These are phyloP conservation scores for Starmerella tilneyi DNA, from an alignment of 805 yeast genomes.

Conservation along the genomic window DNA sequence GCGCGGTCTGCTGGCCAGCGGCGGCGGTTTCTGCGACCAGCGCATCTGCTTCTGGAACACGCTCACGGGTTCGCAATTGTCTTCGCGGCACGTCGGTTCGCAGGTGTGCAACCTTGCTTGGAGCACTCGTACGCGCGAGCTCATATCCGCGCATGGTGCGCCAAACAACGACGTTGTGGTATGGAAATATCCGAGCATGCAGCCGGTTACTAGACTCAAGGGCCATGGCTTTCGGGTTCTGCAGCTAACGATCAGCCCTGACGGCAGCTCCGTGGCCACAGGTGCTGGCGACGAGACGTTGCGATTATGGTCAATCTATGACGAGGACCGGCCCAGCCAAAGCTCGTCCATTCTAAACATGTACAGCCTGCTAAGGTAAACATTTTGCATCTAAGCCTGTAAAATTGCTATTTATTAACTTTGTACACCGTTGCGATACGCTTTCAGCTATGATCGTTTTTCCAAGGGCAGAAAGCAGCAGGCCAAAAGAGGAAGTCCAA, in stretches of 20 bases:
- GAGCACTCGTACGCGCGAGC: constrained; percentile 85
- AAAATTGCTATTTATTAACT: neutral
- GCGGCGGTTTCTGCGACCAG: constrained; percentile 95
- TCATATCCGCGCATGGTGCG: constrained; percentile 92
- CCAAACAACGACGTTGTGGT: constrained; percentile 80
- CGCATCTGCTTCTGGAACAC: constrained; percentile 89
- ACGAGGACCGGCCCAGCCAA: constrained; percentile 41
- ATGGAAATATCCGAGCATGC: constrained; percentile 90
- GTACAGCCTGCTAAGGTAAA: constrained; percentile 17
- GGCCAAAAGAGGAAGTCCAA: neutral
- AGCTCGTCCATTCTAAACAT: constrained; percentile 8
- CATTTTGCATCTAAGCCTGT: neutral
- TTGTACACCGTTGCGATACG: too few relatives aligned
- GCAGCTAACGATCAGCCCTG: constrained; percentile 83
- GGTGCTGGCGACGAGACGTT: constrained; percentile 98
- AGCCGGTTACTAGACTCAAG: constrained; percentile 82
- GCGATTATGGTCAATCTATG: constrained; percentile 91
- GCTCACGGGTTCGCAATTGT: constrained; percentile 56
- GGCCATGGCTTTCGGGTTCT: constrained; percentile 92
- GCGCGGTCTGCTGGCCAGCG: constrained; percentile 83
- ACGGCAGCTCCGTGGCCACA: constrained; percentile 92
- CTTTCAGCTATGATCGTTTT: too few relatives aligned
- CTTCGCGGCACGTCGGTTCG: constrained; percentile 88
- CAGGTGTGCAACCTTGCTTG: constrained; percentile 91
- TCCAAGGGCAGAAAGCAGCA: too few relatives aligned